Percentiles rank a stretch among this genome's conserved stretches.
Evolutionary conservation across 1,284 basidiomycete genomes (phyloP).

Genomic region (Rhodotorula sp.): DNA sequence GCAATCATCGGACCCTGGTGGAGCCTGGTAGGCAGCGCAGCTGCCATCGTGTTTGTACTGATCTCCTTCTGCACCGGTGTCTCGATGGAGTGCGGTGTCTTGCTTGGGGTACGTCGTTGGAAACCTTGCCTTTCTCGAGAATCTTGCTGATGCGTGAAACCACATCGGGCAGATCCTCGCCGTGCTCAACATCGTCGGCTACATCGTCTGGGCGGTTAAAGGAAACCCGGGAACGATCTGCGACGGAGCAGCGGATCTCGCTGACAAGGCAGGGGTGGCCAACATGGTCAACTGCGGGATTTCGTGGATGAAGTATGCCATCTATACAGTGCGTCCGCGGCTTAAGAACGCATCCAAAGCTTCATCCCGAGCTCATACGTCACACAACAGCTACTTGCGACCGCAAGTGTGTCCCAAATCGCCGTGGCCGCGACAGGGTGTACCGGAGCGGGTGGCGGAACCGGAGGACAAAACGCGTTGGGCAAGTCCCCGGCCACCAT

Average conservation of each 20-base stretch:
- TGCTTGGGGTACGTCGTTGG: neutral
- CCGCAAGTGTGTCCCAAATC: conserved; percentile 15
- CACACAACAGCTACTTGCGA: neutral
- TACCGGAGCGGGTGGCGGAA: neutral
- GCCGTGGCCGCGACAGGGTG: conserved; percentile 3
- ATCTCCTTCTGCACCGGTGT: neutral
- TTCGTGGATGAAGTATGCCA: neutral
- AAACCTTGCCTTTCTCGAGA: neutral
- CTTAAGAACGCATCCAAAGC: too few species aligned
- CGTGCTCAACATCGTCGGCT: conserved; percentile 7
- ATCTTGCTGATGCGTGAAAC: neutral
- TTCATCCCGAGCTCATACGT: too few species aligned
- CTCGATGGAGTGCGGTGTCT: neutral
- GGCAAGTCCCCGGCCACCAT: too few species aligned
- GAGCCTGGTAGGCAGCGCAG: neutral
- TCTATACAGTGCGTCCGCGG: conserved; percentile 1
- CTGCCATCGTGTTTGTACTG: neutral
- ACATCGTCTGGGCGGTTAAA: conserved; percentile 3
- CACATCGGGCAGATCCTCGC: neutral
- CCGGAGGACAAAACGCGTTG: too few species aligned
- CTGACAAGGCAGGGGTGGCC: neutral
- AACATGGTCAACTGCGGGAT: conserved; percentile 6
- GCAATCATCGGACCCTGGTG: neutral
- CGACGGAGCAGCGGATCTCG: neutral
- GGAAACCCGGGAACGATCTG: conserved; percentile 4